Evolutionary conservation across 352 stramenopile genomes (phyloP).

Genomic region (Pythium insidiosum): DNA sequence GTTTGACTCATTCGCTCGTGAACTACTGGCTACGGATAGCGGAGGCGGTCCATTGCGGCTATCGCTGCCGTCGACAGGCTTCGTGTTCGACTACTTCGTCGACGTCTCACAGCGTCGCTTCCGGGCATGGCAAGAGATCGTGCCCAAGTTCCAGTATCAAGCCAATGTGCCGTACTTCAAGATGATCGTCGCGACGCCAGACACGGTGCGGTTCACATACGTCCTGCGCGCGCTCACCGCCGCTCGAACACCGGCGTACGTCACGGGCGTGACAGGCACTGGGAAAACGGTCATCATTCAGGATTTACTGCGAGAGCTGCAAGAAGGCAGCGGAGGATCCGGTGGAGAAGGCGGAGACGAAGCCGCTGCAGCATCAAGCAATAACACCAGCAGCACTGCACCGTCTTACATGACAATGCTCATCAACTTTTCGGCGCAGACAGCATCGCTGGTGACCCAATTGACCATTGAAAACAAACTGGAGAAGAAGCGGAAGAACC

Average conservation of each 20-base stretch:
- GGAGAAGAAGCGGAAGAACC: constrained; percentile 93
- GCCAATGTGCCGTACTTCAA: constrained; percentile 36
- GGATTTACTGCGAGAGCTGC: constrained; percentile 35
- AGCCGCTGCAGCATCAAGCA: constrained; percentile 6
- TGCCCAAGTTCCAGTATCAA: constrained; percentile 34
- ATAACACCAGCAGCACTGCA: too few relatives aligned
- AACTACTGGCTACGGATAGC: constrained; percentile 15
- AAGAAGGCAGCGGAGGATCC: constrained; percentile 7
- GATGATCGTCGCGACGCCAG: constrained; percentile 44
- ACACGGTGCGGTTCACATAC: constrained; percentile 37
- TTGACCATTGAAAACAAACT: constrained; percentile 90
- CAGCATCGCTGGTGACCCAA: constrained; percentile 84
- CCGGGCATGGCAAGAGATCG: constrained; percentile 25
- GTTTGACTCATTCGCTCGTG: constrained; percentile 60
- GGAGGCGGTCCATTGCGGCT: too few relatives aligned
- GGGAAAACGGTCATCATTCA: constrained; percentile 74
- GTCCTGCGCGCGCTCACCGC: constrained; percentile 23
- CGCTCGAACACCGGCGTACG: constrained; percentile 51
- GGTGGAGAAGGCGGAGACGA: constrained; percentile 6
- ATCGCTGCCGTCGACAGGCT: constrained; percentile 32
- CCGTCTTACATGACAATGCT: constrained; percentile 66
- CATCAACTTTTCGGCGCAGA: constrained; percentile 92
- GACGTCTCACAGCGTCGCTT: constrained; percentile 25
- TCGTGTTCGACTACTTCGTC: constrained; percentile 70
- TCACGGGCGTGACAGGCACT: constrained; percentile 72